These are phyloP conservation scores for Pythium aphanidermatum DNA, from an alignment of 352 stramenopile species.

Conservation along the genomic window DNA sequence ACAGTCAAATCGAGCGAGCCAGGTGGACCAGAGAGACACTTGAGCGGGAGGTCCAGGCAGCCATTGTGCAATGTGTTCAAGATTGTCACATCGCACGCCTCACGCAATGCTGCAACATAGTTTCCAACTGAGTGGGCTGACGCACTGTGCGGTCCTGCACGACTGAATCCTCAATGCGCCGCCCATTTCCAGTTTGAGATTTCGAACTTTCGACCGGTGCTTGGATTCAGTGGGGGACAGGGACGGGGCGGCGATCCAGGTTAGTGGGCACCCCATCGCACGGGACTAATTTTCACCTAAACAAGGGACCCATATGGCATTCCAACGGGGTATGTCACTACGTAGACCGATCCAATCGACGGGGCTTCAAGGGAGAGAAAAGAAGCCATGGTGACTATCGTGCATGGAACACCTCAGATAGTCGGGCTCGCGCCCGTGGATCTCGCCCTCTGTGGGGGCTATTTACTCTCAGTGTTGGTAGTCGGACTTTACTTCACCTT, in stretches of 20 bases:
- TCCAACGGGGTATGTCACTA: conserved; percentile 12
- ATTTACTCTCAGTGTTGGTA: conserved; percentile 53
- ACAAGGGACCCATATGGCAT: conserved; percentile 16
- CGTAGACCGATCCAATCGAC: background rate
- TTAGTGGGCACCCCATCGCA: conserved; percentile 6
- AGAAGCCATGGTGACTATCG: background rate
- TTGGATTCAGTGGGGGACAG: background rate
- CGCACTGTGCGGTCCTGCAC: too few relatives aligned
- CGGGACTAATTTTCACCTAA: conserved; percentile 4
- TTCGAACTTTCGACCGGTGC: conserved; percentile 1
- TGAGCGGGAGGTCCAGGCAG: too few relatives aligned
- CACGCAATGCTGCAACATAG: too few relatives aligned
- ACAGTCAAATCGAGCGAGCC: too few relatives aligned
- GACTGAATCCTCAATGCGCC: too few relatives aligned
- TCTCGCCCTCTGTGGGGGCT: conserved; percentile 41
- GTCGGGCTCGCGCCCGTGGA: conserved; percentile 39
- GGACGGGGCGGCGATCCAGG: background rate
- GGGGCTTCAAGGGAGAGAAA: conserved; percentile 4
- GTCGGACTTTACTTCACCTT: conserved; percentile 68
- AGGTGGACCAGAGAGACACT: too few relatives aligned
- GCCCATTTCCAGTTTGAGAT: too few relatives aligned
- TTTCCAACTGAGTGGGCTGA: too few relatives aligned
- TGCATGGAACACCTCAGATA: conserved; percentile 11
- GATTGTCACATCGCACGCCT: too few relatives aligned
- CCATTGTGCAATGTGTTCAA: too few relatives aligned